Evolutionary conservation across 2,329 filamentous ascomycete species (phyloP).

Genomic region (Botrytis squamosa): DNA sequence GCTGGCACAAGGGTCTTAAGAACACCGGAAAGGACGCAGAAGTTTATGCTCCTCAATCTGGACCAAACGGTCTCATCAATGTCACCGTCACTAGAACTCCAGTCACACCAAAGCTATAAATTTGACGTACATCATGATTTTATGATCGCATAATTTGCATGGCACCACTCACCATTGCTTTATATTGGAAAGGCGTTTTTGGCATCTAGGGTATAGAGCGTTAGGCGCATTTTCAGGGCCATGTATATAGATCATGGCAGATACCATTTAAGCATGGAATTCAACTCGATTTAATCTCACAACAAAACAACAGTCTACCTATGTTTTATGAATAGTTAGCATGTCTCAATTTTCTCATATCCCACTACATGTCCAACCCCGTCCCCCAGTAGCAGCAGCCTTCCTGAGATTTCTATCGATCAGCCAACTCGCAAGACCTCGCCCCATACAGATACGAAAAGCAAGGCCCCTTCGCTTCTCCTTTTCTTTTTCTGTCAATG

Average conservation of each 20-base stretch:
- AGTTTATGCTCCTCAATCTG: conserved; percentile 89
- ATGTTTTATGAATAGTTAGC: background rate
- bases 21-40: conserved; percentile 96
- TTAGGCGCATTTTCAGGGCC: conserved; percentile 5
- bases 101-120: conserved; percentile 33
- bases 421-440: background rate
- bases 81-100: conserved; percentile 71
- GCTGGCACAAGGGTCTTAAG: conserved; percentile 93
- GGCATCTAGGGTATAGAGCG: conserved; percentile 4
- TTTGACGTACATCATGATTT: background rate
- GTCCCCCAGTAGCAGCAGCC: background rate
- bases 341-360: background rate
- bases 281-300: conserved; percentile 27
- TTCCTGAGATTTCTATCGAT: background rate
- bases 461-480: background rate
- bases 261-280: conserved; percentile 15
- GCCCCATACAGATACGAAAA: background rate
- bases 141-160: background rate
- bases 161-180: background rate
- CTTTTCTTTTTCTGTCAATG: background rate
- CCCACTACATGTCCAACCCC: background rate
- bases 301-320: no score
- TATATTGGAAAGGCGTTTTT: conserved; percentile 16
- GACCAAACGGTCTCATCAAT: conserved; percentile 93
- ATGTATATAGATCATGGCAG: conserved; percentile 6